phyloP scores from a whole-genome alignment of 2,329 filamentous ascomycete genomes.

The Fusarium luffae region DNA sequence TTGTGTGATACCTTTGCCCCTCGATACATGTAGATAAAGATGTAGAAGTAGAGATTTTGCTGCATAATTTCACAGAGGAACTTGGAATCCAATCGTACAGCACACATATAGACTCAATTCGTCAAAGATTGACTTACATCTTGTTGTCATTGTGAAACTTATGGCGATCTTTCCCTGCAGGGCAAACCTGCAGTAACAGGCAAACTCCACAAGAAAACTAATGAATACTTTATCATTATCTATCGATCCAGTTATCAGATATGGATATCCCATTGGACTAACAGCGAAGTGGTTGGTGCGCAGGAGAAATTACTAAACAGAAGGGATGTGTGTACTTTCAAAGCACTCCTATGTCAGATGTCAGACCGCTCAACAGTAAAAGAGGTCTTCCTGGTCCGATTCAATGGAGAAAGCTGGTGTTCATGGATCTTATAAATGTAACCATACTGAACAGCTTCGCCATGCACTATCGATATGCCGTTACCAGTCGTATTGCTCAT shows the following conservation, averaged over 20 bases:
- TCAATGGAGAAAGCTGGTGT: background rate
- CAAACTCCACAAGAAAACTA: background rate
- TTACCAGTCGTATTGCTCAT: constrained; percentile 13
- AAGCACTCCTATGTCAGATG: background rate
- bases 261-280: background rate
- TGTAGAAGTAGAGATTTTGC: background rate
- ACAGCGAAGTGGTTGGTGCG: background rate
- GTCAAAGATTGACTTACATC: background rate
- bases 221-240: background rate
- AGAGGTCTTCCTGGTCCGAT: background rate
- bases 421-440: background rate
- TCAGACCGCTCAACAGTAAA: constrained; percentile 12
- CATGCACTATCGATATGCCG: background rate
- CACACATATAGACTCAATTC: background rate
- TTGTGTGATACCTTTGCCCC: background rate
- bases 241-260: background rate
- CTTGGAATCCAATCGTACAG: background rate
- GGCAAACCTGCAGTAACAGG: background rate
- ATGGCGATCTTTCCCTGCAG: background rate
- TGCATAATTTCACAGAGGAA: background rate
- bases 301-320: background rate
- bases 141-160: background rate
- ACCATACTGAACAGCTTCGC: background rate
- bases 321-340: background rate
- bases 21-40: background rate